Evolutionary conservation across 257 asterid species (phyloP), one percentile per base, ranked within the genome.

Genomic region (Asclepias syriaca): DNA sequence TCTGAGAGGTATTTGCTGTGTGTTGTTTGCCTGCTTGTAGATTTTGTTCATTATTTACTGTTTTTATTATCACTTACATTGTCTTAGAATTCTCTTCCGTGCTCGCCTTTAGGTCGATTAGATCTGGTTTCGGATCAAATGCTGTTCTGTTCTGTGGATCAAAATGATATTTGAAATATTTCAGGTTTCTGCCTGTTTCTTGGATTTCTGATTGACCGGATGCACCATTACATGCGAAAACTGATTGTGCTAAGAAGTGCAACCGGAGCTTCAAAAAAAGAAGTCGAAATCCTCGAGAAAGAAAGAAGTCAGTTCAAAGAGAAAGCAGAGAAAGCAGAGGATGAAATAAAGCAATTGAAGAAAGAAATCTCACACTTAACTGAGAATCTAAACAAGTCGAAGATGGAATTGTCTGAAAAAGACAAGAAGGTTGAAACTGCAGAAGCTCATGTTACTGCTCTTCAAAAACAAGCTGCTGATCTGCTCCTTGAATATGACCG

Each of bases 131-230:
- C n/a, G n/a, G n/a, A 24, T 24, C 27, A 24, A 24, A 24, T 24
- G 27, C 27, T 24, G 0, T 24, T 24, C 27, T 24, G 27, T 24
- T 24, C 27, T 24, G 27, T 24, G 27, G 0, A 0, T 24, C n/a
- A n/a, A n/a, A n/a, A n/a, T 24, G 27, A 24, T 24, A 24, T 24
- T 24, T 24, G 27, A 24, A 24, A 32, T 8, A 4, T 10, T 68
- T 78, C 80, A 91, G 99, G 92, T n/a, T 89, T 91, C 75, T 86
- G 89, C 61, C 85, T 94, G 73, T 94, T 88, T 74, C 97, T 89
- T 21, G 95, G 96, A 37, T 91, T 94, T 68, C 65, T 94, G 71
- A 89, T 91, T 40, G 99, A 94, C 22, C 95, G 99, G 13, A 89
- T 94, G 92, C 98, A 94, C 82, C 97, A 91, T 72, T 90, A 91